A percentile compares a stretch with the other conserved stretches of the same genome.
Conservation (phyloP, 768 basidiomycete genomes). For the Pulveroboletus ravenelii region DNA sequence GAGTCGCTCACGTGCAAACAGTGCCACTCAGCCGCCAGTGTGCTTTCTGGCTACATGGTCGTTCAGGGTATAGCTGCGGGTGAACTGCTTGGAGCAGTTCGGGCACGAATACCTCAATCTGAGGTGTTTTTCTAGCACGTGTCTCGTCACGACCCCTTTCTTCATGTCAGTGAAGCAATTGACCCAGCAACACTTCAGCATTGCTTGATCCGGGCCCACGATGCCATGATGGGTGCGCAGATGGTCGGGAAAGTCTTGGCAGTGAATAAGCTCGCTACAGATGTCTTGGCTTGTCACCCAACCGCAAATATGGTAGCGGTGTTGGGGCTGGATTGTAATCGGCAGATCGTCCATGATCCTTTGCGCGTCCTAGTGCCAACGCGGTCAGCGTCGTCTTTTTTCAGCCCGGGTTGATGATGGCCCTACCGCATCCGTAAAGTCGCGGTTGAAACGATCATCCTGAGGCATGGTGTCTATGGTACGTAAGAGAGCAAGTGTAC, state of each 20-base stretch:
- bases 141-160: conserved; percentile 26
- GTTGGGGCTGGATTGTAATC: neutral
- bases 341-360: neutral
- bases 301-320: conserved; percentile 10
- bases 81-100: conserved; percentile 20
- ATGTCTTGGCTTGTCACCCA: conserved; percentile 2
- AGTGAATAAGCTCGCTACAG: conserved; percentile 9
- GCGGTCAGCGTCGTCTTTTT: neutral
- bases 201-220: conserved; percentile 8
- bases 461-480: conserved; percentile 2
- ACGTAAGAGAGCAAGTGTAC: too few relatives aligned
- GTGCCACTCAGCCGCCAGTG: neutral
- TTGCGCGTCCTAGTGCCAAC: conserved; percentile 4
- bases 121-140: conserved; percentile 26
- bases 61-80: conserved; percentile 22
- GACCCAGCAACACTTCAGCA: conserved; percentile 16
- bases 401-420: neutral
- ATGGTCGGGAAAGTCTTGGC: conserved; percentile 16
- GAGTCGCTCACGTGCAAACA: neutral
- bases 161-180: conserved; percentile 19
- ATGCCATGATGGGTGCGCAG: conserved; percentile 20
- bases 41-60: conserved; percentile 14
- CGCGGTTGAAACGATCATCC: neutral
- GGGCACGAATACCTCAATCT: conserved; percentile 13
- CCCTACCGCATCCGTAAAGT: conserved; percentile 13